A percentile compares a stretch with the other conserved stretches of the same genome.
Evolutionary conservation across 1,284 basidiomycete genomes (phyloP).

Genomic region (Papiliotrema laurentii): DNA sequence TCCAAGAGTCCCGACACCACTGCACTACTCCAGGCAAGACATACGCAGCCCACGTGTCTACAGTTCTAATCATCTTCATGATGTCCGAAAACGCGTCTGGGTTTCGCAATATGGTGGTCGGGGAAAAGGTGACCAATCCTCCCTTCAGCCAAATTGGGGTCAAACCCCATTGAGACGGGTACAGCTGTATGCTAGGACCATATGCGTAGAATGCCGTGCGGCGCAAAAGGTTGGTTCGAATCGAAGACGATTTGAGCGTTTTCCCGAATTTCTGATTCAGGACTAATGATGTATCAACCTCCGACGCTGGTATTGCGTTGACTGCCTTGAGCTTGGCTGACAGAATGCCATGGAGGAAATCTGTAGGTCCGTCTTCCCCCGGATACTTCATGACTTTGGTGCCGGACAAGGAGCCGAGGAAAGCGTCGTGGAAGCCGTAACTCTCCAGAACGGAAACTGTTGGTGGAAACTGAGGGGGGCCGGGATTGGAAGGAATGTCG

Average conservation of each 20-base stretch:
- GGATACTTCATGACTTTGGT: conserved; percentile 6
- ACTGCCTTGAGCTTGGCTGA: not conserved
- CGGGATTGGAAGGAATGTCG: not conserved
- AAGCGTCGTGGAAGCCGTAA: conserved; percentile 10
- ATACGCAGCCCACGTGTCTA: conserved; percentile 32
- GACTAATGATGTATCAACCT: not conserved
- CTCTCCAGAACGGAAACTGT: conserved; percentile 5
- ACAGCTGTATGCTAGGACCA: conserved; percentile 18
- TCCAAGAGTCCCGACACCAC: conserved; percentile 23
- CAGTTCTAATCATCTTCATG: conserved; percentile 19
- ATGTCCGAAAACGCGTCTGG: conserved; percentile 24
- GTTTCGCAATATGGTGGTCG: conserved; percentile 23
- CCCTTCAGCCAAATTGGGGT: conserved; percentile 23
- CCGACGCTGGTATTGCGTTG: not conserved
- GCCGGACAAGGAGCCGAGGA: conserved; percentile 1
- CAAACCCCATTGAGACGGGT: conserved; percentile 13
- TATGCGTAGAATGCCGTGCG: conserved; percentile 12
- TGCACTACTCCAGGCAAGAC: conserved; percentile 26
- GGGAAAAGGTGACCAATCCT: conserved; percentile 36
- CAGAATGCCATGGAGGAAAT: not conserved
- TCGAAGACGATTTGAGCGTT: not conserved
- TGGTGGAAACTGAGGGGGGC: not conserved
- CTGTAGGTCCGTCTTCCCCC: conserved; percentile 3
- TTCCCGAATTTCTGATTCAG: not conserved
- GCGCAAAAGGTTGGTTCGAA: not conserved